Conservation (phyloP, 2,329 filamentous ascomycete species). For the Epichloe coenophiala region DNA sequence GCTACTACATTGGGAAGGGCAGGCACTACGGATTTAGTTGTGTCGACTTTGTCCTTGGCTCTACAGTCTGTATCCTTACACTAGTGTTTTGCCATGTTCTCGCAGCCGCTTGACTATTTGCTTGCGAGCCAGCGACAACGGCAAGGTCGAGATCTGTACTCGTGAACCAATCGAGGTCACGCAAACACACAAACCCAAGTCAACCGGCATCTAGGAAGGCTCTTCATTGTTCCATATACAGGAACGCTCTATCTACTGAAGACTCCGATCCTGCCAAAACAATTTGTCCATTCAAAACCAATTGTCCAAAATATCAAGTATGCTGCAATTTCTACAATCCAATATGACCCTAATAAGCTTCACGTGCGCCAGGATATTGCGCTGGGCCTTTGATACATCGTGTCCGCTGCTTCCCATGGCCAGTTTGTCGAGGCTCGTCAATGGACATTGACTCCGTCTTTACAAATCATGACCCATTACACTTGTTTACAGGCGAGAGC, state of each 20-base stretch:
- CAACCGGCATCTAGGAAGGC: slow-evolving; percentile 9
- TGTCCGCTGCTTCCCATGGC: not conserved
- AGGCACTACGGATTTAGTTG: too few species aligned
- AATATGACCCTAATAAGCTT: slow-evolving; percentile 12
- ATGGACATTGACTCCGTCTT: slow-evolving; percentile 1
- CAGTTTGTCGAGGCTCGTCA: slow-evolving; percentile 5
- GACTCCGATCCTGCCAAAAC: slow-evolving; percentile 22
- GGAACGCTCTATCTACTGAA: slow-evolving; percentile 28
- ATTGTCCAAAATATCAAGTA: slow-evolving; percentile 2
- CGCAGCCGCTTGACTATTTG: too few species aligned
- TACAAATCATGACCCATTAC: not conserved
- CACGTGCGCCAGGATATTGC: slow-evolving; percentile 10
- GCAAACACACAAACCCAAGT: not conserved
- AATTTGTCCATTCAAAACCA: slow-evolving; percentile 15
- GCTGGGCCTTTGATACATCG: not conserved
- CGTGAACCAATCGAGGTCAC: not conserved
- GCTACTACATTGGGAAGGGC: too few species aligned
- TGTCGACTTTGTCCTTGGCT: too few species aligned
- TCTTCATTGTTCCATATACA: slow-evolving; percentile 28
- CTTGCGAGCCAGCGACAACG: too few species aligned
- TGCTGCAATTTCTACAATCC: slow-evolving; percentile 13
- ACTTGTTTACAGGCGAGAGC: slow-evolving; percentile 45
- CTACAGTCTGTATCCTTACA: too few species aligned
- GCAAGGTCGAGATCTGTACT: not conserved
- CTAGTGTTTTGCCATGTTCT: too few species aligned